Conservation (phyloP, 768 basidiomycete genomes). For the Tulasnella calospora region DNA sequence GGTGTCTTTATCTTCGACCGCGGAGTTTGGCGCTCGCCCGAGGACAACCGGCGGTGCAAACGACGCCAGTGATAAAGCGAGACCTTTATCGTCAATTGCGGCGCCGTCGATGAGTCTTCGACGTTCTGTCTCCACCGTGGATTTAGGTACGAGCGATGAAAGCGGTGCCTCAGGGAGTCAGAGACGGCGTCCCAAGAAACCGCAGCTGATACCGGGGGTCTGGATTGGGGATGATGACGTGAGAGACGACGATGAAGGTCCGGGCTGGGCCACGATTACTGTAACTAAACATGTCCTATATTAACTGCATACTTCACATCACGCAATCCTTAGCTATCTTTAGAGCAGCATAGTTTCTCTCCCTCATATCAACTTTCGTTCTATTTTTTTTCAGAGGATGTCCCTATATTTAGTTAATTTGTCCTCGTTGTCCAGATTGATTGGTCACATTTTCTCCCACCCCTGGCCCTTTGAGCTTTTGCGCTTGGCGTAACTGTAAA, state of each 20-base stretch:
- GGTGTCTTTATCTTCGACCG: not conserved
- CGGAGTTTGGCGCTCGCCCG: not conserved
- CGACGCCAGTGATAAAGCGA: not conserved
- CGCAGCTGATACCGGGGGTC: conserved; percentile 19
- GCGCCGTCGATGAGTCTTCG: not conserved
- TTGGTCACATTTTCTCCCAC: conserved; percentile 3
- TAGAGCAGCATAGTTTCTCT: not conserved
- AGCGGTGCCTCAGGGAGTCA: not conserved
- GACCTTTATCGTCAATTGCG: not conserved
- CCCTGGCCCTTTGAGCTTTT: not conserved
- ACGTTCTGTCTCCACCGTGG: not conserved
- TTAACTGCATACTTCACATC: not conserved
- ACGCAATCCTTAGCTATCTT: not conserved
- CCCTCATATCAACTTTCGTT: not conserved
- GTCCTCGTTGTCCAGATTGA: not conserved
- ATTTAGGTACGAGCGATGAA: not conserved
- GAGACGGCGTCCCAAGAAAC: conserved; percentile 15
- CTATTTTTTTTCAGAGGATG: not conserved
- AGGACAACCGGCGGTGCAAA: not conserved
- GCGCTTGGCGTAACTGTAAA: not conserved
- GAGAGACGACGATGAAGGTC: conserved; percentile 13
- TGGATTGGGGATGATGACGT: conserved; percentile 24
- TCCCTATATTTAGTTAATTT: not conserved
- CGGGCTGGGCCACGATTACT: conserved; percentile 16
- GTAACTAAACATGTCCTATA: conserved; percentile 20